phyloP scores from a whole-genome alignment of 345 rosid genomes.

The Linum trigynum region DNA sequence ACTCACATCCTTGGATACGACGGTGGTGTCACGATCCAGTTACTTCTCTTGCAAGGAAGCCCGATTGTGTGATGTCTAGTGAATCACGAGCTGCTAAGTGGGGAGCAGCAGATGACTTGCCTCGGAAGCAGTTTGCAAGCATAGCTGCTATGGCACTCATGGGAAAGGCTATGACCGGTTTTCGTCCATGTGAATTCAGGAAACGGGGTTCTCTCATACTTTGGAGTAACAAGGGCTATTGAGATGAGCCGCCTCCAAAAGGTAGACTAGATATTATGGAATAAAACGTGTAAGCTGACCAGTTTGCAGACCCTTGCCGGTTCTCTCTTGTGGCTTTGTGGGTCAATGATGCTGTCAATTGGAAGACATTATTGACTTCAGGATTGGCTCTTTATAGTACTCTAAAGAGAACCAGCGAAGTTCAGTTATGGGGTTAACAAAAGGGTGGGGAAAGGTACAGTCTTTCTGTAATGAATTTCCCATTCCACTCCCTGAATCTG shows the following conservation, averaged over 20 bases:
- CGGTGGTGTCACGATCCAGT: constrained; percentile 49
- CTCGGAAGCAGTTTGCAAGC: constrained; percentile 68
- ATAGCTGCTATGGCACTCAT: constrained; percentile 93
- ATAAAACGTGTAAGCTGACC: not conserved
- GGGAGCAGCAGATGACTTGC: constrained; percentile 10
- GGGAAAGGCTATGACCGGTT: constrained; percentile 75
- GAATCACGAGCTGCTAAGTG: constrained; percentile 34
- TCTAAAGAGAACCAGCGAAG: not conserved
- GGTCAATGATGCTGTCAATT: constrained; percentile 20
- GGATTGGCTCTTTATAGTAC: no score
- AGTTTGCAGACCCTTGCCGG: not conserved
- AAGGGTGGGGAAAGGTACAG: not conserved
- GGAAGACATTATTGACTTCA: no score
- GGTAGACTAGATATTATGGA: not conserved
- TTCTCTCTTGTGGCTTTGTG: constrained; percentile 11
- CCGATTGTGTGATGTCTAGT: constrained; percentile 16
- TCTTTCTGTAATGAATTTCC: not conserved
- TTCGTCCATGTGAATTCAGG: constrained; percentile 45
- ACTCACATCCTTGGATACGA: constrained; percentile 7
- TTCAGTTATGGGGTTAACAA: not conserved
- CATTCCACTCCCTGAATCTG: not conserved
- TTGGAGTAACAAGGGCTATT: constrained; percentile 42
- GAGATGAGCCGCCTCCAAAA: not conserved
- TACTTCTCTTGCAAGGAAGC: constrained; percentile 17
- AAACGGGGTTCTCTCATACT: constrained; percentile 41